Percentiles rank a stretch among this genome's conserved stretches.
phyloP scores from a whole-genome alignment of 1,284 basidiomycete genomes.

The Exobasidium rhododendri region DNA sequence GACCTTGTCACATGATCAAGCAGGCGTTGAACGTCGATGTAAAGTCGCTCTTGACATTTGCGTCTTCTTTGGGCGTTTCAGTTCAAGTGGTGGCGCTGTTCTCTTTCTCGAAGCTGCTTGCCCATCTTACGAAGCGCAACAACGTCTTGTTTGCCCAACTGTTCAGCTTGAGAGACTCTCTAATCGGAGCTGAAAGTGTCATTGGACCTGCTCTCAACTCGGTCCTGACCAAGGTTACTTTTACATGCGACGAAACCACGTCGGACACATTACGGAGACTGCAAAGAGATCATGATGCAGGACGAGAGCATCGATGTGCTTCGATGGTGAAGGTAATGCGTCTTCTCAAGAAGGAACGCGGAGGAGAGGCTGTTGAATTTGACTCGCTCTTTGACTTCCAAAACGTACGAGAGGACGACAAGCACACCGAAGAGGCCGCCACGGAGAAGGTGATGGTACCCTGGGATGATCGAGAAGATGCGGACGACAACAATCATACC shows the following conservation, averaged over 20 bases:
- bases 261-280: constrained; percentile 20
- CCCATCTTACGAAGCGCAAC: constrained; percentile 21
- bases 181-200: constrained; percentile 31
- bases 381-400: constrained; percentile 49
- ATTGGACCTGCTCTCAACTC: constrained; percentile 50
- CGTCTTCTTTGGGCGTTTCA: neutral
- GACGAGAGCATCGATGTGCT: constrained; percentile 35
- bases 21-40: neutral
- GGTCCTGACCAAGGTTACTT: constrained; percentile 33
- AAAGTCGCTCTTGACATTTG: neutral
- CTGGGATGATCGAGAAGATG: no score
- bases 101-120: constrained; percentile 39
- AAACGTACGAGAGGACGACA: constrained; percentile 10
- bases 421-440: neutral
- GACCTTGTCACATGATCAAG: neutral
- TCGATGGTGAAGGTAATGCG: constrained; percentile 37
- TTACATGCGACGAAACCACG: constrained; percentile 16
- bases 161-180: constrained; percentile 33
- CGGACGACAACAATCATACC: constrained; percentile 13
- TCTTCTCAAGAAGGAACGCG: neutral
- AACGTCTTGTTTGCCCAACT: constrained; percentile 51
- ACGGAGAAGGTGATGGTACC: neutral
- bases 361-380: constrained; percentile 19
- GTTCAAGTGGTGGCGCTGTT: constrained; percentile 2
- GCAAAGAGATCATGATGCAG: constrained; percentile 34